Conservation (phyloP, 2,329 filamentous ascomycete genomes). For the Diaporthe citriasiana region DNA sequence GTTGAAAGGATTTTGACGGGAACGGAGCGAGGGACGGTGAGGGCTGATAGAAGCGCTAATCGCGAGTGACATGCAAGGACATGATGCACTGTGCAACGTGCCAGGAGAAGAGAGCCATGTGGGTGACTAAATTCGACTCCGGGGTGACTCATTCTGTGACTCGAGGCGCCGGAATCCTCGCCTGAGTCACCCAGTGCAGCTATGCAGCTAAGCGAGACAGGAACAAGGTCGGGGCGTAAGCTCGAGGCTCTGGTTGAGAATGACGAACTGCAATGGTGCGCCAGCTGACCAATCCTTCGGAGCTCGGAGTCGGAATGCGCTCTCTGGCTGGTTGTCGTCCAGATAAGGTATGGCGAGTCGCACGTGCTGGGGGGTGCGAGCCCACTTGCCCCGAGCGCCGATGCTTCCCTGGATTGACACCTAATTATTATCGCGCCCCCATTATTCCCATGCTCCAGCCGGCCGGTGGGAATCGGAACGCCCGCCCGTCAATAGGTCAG, state of each 20-base stretch:
- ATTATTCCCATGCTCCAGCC: constrained; percentile 28
- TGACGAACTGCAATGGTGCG: constrained; percentile 23
- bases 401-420: no score
- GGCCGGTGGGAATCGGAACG: constrained; percentile 39
- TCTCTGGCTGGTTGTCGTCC: neutral
- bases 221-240: constrained; percentile 20
- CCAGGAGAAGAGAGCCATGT: neutral
- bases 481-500: constrained; percentile 24
- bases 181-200: constrained; percentile 41
- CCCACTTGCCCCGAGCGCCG: no score
- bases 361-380: no score
- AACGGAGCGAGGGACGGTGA: constrained; percentile 1
- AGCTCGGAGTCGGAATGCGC: constrained; percentile 37
- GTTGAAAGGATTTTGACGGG: neutral
- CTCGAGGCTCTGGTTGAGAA: constrained; percentile 2
- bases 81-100: constrained; percentile 4
- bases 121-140: neutral
- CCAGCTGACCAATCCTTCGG: constrained; percentile 40
- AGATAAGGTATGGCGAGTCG: constrained; percentile 19
- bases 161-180: constrained; percentile 14
- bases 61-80: constrained; percentile 21
- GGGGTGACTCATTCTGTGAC: constrained; percentile 41
- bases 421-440: constrained; percentile 18
- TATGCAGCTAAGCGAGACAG: constrained; percentile 24
- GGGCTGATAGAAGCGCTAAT: constrained; percentile 5